Conservation (phyloP, 2,329 filamentous ascomycete genomes). For the Xylariaceae sp. region DNA sequence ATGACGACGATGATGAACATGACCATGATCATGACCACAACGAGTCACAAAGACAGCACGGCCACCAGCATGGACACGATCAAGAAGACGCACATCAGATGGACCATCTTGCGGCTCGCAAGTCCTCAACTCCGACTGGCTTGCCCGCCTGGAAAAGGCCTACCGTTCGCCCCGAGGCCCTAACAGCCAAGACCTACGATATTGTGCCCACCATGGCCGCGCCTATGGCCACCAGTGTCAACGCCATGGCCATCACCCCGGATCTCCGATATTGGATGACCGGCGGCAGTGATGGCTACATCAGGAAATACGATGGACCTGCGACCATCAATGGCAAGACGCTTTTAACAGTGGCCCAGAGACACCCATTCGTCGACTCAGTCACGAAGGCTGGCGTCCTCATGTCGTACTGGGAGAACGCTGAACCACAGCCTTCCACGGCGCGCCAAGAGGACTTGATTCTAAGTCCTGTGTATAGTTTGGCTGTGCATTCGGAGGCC, state of each 20-base stretch:
- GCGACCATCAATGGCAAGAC: constrained; percentile 94
- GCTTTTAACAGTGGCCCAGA: constrained; percentile 87
- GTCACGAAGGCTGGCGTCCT: constrained; percentile 92
- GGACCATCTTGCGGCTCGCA: constrained; percentile 30
- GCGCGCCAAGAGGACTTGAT: constrained; percentile 51
- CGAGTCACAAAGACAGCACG: constrained; percentile 35
- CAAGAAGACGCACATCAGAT: constrained; percentile 9
- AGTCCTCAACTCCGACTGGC: constrained; percentile 32
- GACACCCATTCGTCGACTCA: constrained; percentile 94
- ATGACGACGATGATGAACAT: constrained; percentile 33
- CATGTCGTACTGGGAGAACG: constrained; percentile 98
- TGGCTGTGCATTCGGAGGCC: constrained; percentile 84
- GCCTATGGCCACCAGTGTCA: constrained; percentile 92
- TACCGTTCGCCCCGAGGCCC: constrained; percentile 67
- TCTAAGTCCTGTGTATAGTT: constrained; percentile 87
- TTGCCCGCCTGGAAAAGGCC: constrained; percentile 42
- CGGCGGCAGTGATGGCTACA: constrained; percentile 90
- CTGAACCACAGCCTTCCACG: constrained; percentile 56
- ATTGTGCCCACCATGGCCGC: constrained; percentile 96
- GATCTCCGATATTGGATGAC: constrained; percentile 95
- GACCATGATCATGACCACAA: constrained; percentile 35
- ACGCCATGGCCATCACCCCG: constrained; percentile 83
- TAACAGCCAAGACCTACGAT: constrained; percentile 79
- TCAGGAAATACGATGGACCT: constrained; percentile 92
- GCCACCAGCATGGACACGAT: constrained; percentile 7